Evolutionary conservation across 2,329 filamentous ascomycete genomes (phyloP), one percentile per base, ranked within the genome.

Genomic region (Ophiostoma sp.): DNA sequence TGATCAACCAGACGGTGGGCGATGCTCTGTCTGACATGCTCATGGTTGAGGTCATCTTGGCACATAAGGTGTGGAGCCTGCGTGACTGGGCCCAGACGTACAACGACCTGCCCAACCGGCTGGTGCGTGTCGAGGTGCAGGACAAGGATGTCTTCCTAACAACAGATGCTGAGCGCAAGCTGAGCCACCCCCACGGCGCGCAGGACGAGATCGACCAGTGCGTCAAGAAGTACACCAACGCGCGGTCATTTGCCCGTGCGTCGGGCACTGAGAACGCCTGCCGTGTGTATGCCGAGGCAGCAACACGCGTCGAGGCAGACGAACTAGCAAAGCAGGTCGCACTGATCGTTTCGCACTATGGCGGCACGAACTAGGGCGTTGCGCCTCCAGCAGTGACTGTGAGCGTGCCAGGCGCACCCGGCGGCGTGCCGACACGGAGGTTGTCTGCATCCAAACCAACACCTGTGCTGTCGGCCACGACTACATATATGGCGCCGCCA

Each of bases 1-100:
- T 99, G 72, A 96, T 99, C 82, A 99, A 99, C 83, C 95, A 99
- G 82, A 95, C 95, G 0, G 94, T 98, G 64, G 95, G 95, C 67
- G 95, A 99, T 76, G 95, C 95, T 64, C 85, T 99, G 69, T 97
- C 93, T 0, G 95, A 99, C 79, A 91, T 97, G 85, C 86, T 99
- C 63, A 88, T 99, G 75, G 93, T 98, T 52, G 95, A 99, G 79
- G 91, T 94, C 45, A 95, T 98, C 73, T 88, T 99, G 55, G 93
- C 95, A 6, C 93, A 98, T 85, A 98, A 97, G 82, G 85, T 84
- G 73, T 99, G 93, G 93, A 88, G 86, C 40, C 88, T 93, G 63
- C 89, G 89, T 76, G 92, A 98, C 77, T 99, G 95, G 95, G 88
- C 93, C 71, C 86, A 87, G 72, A 97, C 93, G 5, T 99, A 99